phyloP scores from a whole-genome alignment of 2,329 filamentous ascomycete genomes.

The Cercospora sp. region DNA sequence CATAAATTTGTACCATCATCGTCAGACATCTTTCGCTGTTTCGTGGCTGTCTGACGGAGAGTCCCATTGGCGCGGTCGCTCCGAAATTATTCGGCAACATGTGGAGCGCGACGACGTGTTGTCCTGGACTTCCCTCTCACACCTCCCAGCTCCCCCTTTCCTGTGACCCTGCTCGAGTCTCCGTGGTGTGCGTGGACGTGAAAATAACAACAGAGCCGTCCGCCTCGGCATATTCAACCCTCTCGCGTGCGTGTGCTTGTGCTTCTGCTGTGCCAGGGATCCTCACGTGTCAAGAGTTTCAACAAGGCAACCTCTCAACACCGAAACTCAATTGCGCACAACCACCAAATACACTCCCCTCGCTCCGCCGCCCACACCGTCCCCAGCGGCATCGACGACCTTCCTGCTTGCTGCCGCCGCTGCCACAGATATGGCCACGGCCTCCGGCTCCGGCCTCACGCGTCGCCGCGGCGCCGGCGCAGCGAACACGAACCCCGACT shows the following conservation, averaged over 20 bases:
- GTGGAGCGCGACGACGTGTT: background rate
- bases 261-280: background rate
- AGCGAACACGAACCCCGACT: constrained; percentile 55
- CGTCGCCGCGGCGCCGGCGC: constrained; percentile 66
- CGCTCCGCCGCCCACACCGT: background rate
- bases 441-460: constrained; percentile 73
- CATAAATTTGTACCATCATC: constrained; percentile 37
- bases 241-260: background rate
- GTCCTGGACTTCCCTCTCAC: background rate
- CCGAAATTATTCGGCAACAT: background rate
- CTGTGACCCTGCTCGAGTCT: background rate
- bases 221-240: constrained; percentile 7
- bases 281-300: constrained; percentile 9
- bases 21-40: constrained; percentile 7
- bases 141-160: background rate
- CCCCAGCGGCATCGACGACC: background rate
- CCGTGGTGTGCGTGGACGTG: background rate
- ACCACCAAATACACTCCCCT: background rate
- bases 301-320: constrained; percentile 8
- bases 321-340: constrained; percentile 15
- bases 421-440: constrained; percentile 57
- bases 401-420: constrained; percentile 3
- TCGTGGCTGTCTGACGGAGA: background rate
- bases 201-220: background rate
- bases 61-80: background rate